Conservation (phyloP, 805 yeast species). For the Candida koratica region DNA sequence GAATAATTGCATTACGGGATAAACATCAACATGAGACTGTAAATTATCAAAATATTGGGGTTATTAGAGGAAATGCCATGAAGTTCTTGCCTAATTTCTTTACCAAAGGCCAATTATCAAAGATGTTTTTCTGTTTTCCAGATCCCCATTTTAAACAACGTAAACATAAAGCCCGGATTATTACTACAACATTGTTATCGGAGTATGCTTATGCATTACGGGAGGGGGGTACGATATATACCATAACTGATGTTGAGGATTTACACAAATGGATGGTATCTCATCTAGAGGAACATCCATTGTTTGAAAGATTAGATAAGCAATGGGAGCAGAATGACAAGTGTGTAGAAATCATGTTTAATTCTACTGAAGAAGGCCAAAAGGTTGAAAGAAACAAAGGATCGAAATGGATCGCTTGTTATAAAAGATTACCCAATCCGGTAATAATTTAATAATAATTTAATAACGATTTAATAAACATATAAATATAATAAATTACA, state of each 20-base stretch:
- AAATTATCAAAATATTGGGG: constrained; percentile 80
- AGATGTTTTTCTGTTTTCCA: constrained; percentile 98
- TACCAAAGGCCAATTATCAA: constrained; percentile 71
- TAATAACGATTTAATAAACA: background rate
- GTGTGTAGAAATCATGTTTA: constrained; percentile 84
- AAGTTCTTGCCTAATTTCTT: constrained; percentile 94
- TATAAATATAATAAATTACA: constrained; percentile 4
- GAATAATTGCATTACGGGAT: constrained; percentile 82
- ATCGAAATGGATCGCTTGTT: constrained; percentile 83
- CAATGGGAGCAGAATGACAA: constrained; percentile 79
- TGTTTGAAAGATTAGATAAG: constrained; percentile 72
- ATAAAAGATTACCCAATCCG: constrained; percentile 65
- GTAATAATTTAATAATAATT: background rate
- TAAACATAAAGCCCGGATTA: constrained; percentile 94
- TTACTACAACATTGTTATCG: constrained; percentile 80
- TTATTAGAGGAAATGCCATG: constrained; percentile 94
- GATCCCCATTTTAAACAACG: constrained; percentile 98
- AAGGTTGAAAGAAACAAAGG: constrained; percentile 92
- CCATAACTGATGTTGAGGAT: constrained; percentile 94
- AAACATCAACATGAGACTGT: constrained; percentile 34
- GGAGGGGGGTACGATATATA: constrained; percentile 86
- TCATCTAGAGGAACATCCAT: constrained; percentile 86
- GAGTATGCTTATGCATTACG: constrained; percentile 89
- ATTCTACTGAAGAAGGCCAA: constrained; percentile 97
- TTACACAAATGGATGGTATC: constrained; percentile 94